Conservation (phyloP, 2,329 filamentous ascomycete species). For the Fusarium abutilonis region DNA sequence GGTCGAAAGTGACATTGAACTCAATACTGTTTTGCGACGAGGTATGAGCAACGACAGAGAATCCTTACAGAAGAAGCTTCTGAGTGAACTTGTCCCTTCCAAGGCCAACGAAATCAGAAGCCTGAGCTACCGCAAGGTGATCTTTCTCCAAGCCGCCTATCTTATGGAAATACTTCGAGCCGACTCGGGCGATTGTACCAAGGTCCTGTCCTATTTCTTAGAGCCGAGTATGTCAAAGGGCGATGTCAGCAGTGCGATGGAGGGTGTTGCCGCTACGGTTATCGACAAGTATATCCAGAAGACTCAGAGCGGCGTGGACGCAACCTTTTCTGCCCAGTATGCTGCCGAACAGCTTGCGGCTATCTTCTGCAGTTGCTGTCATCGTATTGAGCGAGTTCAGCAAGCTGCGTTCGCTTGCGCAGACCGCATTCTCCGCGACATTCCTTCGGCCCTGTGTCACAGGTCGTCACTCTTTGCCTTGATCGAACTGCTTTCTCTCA, state of each 20-base stretch:
- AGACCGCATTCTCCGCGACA: conserved; percentile 82
- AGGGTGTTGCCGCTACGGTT: conserved; percentile 71
- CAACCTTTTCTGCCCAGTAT: conserved; percentile 88
- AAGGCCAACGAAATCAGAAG: conserved; percentile 81
- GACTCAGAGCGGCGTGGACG: conserved; percentile 74
- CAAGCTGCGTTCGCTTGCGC: conserved; percentile 85
- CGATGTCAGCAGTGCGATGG: conserved; percentile 72
- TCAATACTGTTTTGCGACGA: conserved; percentile 91
- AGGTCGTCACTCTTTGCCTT: conserved; percentile 91
- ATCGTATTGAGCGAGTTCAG: conserved; percentile 91
- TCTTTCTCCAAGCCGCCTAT: conserved; percentile 91
- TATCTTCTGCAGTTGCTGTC: conserved; percentile 90
- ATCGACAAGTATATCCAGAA: conserved; percentile 82
- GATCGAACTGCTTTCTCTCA: conserved; percentile 87
- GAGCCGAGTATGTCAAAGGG: conserved; percentile 81
- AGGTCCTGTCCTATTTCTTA: conserved; percentile 90
- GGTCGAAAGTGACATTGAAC: conserved; percentile 93
- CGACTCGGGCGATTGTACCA: conserved; percentile 87
- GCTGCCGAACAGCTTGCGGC: conserved; percentile 87
- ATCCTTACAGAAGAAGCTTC: conserved; percentile 79
- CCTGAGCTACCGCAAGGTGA: conserved; percentile 87
- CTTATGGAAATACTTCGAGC: conserved; percentile 90
- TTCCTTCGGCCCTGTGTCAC: conserved; percentile 91
- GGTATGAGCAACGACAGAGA: conserved; percentile 84
- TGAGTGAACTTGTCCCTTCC: conserved; percentile 77